phyloP scores from a whole-genome alignment of 441 rosid genomes.

The Capsella rubella region DNA sequence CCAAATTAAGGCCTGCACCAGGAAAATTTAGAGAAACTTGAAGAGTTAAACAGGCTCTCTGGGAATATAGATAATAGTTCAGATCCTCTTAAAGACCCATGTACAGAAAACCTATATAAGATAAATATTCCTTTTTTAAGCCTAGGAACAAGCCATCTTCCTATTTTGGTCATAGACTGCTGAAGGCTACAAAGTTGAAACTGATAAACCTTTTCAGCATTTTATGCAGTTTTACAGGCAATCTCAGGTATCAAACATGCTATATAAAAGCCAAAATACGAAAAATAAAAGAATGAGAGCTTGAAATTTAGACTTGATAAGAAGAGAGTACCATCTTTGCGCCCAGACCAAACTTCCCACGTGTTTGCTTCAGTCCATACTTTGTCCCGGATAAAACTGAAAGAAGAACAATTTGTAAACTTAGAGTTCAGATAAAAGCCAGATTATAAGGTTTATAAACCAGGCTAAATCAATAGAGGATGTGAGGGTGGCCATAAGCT shows the following conservation, averaged over 20 bases:
- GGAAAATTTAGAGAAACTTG: conserved; percentile 30
- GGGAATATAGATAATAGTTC: neutral
- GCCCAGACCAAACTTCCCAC: conserved; percentile 99
- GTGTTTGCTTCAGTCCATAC: conserved; percentile 98
- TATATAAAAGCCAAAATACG: conserved; percentile 1
- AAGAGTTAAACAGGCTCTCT: conserved; percentile 24
- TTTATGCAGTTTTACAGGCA: conserved; percentile 14
- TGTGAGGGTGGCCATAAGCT: conserved; percentile 38
- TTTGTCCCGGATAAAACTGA: conserved; percentile 97
- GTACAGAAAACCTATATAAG: neutral
- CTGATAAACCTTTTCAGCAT: conserved; percentile 16
- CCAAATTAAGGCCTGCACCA: conserved; percentile 94
- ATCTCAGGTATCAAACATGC: conserved; percentile 21
- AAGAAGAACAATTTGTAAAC: conserved; percentile 39
- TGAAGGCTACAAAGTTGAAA: conserved; percentile 5
- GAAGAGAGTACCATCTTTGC: conserved; percentile 87
- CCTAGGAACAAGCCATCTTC: neutral
- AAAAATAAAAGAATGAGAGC: conserved; percentile 4
- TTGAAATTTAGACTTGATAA: conserved; percentile 9
- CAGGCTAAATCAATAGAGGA: conserved; percentile 26
- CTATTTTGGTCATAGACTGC: conserved; percentile 18
- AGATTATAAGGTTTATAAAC: conserved; percentile 21
- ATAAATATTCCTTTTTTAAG: neutral
- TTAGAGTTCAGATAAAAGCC: conserved; percentile 29
- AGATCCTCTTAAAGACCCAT: neutral